Evolutionary conservation across 83 land plant species (phyloP), one percentile per base, ranked within the genome.

Genomic region (Diphasiastrum complanatum): DNA sequence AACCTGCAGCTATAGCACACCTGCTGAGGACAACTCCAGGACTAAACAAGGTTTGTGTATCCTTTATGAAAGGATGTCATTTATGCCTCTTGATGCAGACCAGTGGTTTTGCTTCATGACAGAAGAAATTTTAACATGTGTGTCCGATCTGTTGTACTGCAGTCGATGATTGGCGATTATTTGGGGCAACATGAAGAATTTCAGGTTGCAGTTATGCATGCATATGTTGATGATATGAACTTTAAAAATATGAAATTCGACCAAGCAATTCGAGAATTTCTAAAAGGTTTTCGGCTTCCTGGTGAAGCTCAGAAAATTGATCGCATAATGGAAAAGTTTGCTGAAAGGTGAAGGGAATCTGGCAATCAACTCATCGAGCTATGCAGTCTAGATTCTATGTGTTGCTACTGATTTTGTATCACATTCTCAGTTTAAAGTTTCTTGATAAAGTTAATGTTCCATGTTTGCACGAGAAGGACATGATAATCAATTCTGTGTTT

Each of bases 221-320:
- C 99, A 18, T 95, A 82, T 82, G 99, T 95, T 5, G 96, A 95
- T 73, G 73, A 83, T 45, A 89, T 86, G 89, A 83, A 80, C 2
- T 89, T 95, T 61, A 74, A 77, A 14, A 83, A 78, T 47, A 73
- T 95, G 86, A 89, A 84, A 60, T 95, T 95, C 76, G 97, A 84
- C 76, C 40, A 64, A 48, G 96, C 99, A 53, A 80, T 95, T 22
- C 78, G 97, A 53, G 83, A 76, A 63, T 86, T 89, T 63, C 75
- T 95, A 2, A 83, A 65, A 67, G 96, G 92, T 10, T 89, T 95
- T 68, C 77, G 89, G 5, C 88, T 95, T 55, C 99, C 97, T 48
- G 97, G 99, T 53, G 97, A 95, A 68, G 97, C 99, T 65, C 99
- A 89, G 66, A 95, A 95, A 54, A 95, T 95, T 61, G 99, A 95